Evolutionary conservation across 257 asterid species (phyloP).

Genomic region (Solanum appendiculatum): DNA sequence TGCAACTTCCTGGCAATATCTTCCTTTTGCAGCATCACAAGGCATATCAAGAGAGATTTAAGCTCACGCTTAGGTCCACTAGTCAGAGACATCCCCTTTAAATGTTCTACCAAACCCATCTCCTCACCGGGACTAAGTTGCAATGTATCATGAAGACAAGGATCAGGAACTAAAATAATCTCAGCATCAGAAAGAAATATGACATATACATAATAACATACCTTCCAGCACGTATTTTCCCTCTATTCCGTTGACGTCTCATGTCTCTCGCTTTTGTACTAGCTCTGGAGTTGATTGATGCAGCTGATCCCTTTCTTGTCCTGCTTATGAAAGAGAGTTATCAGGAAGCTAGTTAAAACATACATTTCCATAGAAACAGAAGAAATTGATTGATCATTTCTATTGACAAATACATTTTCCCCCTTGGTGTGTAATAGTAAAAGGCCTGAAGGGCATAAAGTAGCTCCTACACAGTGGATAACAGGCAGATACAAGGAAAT

Average conservation of each 20-base stretch:
- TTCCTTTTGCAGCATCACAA: conserved; percentile 68
- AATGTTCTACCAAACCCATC: conserved; percentile 76
- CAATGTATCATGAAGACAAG: background rate
- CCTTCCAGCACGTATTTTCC: conserved; percentile 99
- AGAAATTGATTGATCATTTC: background rate
- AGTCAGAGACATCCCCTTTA: conserved; percentile 73
- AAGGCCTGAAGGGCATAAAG: background rate
- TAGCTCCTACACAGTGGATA: background rate
- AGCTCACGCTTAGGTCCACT: conserved; percentile 74
- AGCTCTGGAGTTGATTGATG: conserved; percentile 43
- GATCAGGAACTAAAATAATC: conserved; percentile 1
- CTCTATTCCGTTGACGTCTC: conserved; percentile 69
- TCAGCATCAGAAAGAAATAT: background rate
- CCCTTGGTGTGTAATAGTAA: background rate
- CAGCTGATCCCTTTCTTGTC: conserved; percentile 57
- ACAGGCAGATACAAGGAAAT: background rate
- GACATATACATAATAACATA: conserved; percentile 11
- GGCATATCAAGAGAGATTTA: conserved; percentile 48
- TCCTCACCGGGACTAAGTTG: conserved; percentile 80
- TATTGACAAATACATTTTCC: background rate
- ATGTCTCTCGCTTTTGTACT: conserved; percentile 62
- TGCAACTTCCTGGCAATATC: conserved; percentile 76
- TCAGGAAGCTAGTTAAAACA: background rate
- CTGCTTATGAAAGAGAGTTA: conserved; percentile 31
- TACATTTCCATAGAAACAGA: background rate